Base-by-base conservation (phyloP, 495 filamentous ascomycete genomes). In the Margaritispora aquatica region DNA sequence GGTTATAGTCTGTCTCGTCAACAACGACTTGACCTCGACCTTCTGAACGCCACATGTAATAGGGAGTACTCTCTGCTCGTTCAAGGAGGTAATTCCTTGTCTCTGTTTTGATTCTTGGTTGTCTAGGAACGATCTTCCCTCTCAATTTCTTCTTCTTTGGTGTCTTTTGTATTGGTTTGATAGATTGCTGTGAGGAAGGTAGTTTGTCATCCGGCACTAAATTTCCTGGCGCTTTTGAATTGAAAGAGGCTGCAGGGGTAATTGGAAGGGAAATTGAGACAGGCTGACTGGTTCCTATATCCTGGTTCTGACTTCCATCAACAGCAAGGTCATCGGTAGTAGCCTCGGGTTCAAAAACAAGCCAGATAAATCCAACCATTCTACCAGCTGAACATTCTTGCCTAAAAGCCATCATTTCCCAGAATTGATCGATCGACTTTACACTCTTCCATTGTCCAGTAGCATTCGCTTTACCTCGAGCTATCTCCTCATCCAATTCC, bases 391-490 rank as follows among this genome's bases (percentile, higher is more conserved):
- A 93, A 68, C 94, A 99, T 70, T 99, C 94, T 69, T 97, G 94
- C 26, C 94, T 78, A 67, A 90, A 97, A 15, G 91, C 87, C 94
- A 99, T 97, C 83, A 94, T 86, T 57, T 99, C 94, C 94, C 94
- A 99, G 71, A 99, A 99, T 63, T 93, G 86, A 27, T 92, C 90
- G 27, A 97, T 70, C 0, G 86, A 87, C 63, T 75, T 83, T 19
- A 96, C 86, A 63, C 86, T 91, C 64, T 82, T 86, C 94, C 94
- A 99, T 52, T 81, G 74, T 0, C 88, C 90, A 27, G 69, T 71
- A 47, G 69, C 65, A 34, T 75, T 75, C 20, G 73, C 66, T n/a
- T 64, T 20, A 24, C 76, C 73, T 48, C 78, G 80, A 0, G 84
- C 75, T 20, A 88, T 75, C 63, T 92, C 87, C 57, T 90, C 88